Percentiles rank a stretch among this genome's conserved stretches.
Conservation (phyloP, 2,329 filamentous ascomycete species). For the Helminthosporium solani region DNA sequence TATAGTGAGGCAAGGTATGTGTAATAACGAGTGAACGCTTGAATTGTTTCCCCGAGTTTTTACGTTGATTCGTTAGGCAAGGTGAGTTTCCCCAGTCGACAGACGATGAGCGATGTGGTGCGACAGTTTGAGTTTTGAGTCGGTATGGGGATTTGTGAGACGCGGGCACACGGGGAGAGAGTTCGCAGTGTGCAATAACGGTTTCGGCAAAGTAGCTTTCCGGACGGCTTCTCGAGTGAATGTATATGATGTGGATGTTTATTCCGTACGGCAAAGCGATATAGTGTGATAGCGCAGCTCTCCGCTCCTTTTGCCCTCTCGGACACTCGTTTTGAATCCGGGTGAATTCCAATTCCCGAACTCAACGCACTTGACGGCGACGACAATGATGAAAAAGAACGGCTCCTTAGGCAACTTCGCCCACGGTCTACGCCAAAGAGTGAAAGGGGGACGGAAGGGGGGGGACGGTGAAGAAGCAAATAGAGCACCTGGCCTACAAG, state of each 20-base stretch:
- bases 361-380: background rate
- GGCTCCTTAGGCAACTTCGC: slow-evolving; percentile 17
- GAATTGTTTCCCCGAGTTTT: slow-evolving; percentile 10
- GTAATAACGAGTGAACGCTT: slow-evolving; percentile 8
- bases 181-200: slow-evolving; percentile 16
- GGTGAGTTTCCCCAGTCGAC: slow-evolving; percentile 7
- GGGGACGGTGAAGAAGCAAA: slow-evolving; percentile 12
- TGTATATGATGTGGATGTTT: slow-evolving; percentile 11
- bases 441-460: slow-evolving; percentile 25
- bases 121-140: slow-evolving; percentile 29
- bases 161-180: slow-evolving; percentile 24
- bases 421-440: slow-evolving; percentile 16
- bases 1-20: slow-evolving; percentile 4
- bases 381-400: background rate
- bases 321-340: background rate
- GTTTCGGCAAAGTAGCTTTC: slow-evolving; percentile 19
- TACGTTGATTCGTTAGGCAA: background rate
- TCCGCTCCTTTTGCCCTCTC: background rate
- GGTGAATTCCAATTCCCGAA: background rate
- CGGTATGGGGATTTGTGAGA: slow-evolving; percentile 24
- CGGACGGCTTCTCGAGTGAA: slow-evolving; percentile 7
- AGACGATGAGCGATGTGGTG: slow-evolving; percentile 16
- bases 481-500: slow-evolving; percentile 33
- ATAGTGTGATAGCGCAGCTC: slow-evolving; percentile 1
- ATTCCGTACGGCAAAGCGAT: too few relatives aligned